These are phyloP conservation scores for Quercus mongolica DNA, from an alignment of 306 rosid species.

Conservation along the genomic window DNA sequence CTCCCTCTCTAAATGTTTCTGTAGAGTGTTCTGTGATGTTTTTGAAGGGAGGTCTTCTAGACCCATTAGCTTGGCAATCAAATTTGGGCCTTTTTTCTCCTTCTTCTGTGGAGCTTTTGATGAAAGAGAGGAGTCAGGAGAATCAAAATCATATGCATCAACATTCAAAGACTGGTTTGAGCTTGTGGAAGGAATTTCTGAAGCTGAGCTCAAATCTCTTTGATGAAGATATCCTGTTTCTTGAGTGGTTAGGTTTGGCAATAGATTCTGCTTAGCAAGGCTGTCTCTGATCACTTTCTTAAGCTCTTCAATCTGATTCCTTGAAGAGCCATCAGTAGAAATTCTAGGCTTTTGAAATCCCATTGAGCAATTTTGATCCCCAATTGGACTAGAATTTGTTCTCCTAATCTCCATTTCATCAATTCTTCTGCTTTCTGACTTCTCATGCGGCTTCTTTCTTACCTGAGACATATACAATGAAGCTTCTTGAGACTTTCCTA, in stretches of 20 bases:
- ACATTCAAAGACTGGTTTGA: slow-evolving; percentile 61
- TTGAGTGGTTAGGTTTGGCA: slow-evolving; percentile 15
- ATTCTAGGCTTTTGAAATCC: slow-evolving; percentile 38
- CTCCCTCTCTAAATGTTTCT: slow-evolving; percentile 44
- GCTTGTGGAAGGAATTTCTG: slow-evolving; percentile 57
- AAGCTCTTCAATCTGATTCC: slow-evolving; percentile 40
- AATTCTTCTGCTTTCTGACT: slow-evolving; percentile 27
- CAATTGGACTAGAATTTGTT: slow-evolving; percentile 16
- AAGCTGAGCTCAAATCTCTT: slow-evolving; percentile 34
- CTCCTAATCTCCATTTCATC: slow-evolving; percentile 27
- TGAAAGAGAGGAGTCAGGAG: slow-evolving; percentile 42
- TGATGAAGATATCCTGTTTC: slow-evolving; percentile 25
- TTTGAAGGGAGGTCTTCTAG: slow-evolving; percentile 55
- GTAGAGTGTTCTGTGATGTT: slow-evolving; percentile 30
- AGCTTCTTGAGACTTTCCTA: slow-evolving; percentile 74
- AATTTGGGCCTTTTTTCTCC: slow-evolving; percentile 45
- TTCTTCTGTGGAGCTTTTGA: slow-evolving; percentile 36
- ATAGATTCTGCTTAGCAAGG: slow-evolving; percentile 30
- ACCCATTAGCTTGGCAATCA: slow-evolving; percentile 93
- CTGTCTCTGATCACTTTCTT: slow-evolving; percentile 45
- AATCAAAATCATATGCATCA: slow-evolving; percentile 30
- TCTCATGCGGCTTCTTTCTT: slow-evolving; percentile 38
- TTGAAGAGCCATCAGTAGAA: slow-evolving; percentile 47
- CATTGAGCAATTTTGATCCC: slow-evolving; percentile 28
- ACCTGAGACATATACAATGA: slow-evolving; percentile 38